These are phyloP conservation scores for Betula pendula DNA, from an alignment of 306 rosid species.

Conservation along the genomic window DNA sequence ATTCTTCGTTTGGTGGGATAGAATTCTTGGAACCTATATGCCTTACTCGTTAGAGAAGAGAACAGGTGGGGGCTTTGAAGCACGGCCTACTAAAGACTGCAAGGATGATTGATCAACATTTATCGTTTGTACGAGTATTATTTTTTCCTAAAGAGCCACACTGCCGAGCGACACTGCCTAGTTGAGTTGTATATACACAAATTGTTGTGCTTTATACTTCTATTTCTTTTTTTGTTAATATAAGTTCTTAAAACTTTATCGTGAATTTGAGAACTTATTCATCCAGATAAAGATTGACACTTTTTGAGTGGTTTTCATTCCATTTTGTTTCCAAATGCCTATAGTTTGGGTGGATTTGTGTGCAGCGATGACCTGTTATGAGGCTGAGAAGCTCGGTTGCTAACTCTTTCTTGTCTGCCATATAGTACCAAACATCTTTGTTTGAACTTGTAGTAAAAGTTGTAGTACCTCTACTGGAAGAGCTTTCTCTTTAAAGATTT, in stretches of 20 bases:
- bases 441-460: neutral
- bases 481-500: too few species aligned
- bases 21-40: slow-evolving; percentile 83
- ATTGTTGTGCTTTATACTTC: slow-evolving; percentile 46
- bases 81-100: slow-evolving; percentile 52
- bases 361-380: neutral
- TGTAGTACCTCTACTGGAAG: too few species aligned
- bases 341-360: neutral
- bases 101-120: slow-evolving; percentile 61
- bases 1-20: slow-evolving; percentile 89
- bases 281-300: neutral
- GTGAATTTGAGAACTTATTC: slow-evolving; percentile 33
- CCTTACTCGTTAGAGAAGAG: slow-evolving; percentile 83
- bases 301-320: neutral
- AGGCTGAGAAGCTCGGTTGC: neutral
- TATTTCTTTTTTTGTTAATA: slow-evolving; percentile 25
- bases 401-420: neutral
- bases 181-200: slow-evolving; percentile 63
- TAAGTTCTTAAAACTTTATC: slow-evolving; percentile 29
- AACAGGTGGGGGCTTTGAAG: slow-evolving; percentile 79
- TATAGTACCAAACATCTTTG: neutral
- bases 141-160: slow-evolving; percentile 44
- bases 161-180: slow-evolving; percentile 49
- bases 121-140: slow-evolving; percentile 55
- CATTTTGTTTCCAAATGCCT: neutral